Base-by-base conservation (phyloP, 352 stramenopile genomes). In the Aphanomyces invadans region DNA sequence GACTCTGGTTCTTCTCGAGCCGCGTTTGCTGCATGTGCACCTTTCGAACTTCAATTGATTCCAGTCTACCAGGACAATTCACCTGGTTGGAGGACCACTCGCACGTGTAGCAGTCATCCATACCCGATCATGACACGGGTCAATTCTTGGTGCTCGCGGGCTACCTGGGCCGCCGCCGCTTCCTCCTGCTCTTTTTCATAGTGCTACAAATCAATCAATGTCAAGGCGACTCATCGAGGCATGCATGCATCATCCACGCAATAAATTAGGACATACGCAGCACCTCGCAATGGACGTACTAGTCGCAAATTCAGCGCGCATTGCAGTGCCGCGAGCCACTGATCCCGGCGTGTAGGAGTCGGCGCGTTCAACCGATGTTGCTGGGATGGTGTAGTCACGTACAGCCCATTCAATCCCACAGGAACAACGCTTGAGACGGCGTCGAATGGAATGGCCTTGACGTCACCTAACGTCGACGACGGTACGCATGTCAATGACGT, bases 71-170 rank as follows among this genome's bases (percentile, higher is more conserved):
- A 25, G 3, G 45, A 10, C 45, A 36, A 26, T 23, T 11, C n/a
- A n/a, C n/a, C n/a, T n/a, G n/a, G n/a, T n/a, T n/a, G n/a, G n/a
- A n/a, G n/a, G 25, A 2, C n/a, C 4, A 56, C 15, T 3, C 23
- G n/a, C 15, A 55, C 29, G 25, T 28, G 21, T 64, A 51, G 36
- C 15, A 65, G 17, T 4, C 7, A 31, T 10, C 3, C 53, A 19
- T 67, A 67, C 60, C 60, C 60, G 55, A 48, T 21, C 12, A 67
- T 67, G n/a, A 67, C 49, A 2, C 60, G 60, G 17, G 28, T 57
- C 60, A 67, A 59, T 28, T 67, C 60, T 21, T 25, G n/a, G 44
- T 67, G 60, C 33, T 67, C 60, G 28, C 45, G 15, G 7, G 60
- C 60, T n/a, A 67, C 23, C 17, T 19, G 12, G 11, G 48, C 48